A percentile compares a stretch with the other conserved stretches of the same genome.
Conservation (phyloP, 192 early-diverging fungal genomes). For the Coemansia sp. region DNA sequence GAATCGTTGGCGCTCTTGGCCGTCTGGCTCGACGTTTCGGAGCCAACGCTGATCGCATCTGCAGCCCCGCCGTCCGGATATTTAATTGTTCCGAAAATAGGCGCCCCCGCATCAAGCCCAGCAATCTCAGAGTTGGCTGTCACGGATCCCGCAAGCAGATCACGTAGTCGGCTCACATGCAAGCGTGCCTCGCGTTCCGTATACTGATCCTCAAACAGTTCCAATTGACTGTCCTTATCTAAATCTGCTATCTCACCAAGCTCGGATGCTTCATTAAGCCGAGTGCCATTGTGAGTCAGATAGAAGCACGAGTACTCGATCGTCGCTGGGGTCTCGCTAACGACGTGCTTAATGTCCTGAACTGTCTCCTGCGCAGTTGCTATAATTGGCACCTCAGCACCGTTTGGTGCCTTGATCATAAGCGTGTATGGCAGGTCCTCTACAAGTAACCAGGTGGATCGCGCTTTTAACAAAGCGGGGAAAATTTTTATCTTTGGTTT, state of each 20-base stretch:
- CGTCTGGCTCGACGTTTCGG: conserved; percentile 2
- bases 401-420: conserved; percentile 49
- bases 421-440: conserved; percentile 45
- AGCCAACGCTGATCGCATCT: not conserved
- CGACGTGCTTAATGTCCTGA: conserved; percentile 81
- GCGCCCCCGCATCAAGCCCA: conserved; percentile 72
- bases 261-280: conserved; percentile 75
- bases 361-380: conserved; percentile 73
- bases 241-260: conserved; percentile 66
- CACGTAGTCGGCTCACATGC: conserved; percentile 85
- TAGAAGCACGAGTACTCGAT: conserved; percentile 92
- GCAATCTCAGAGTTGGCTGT: conserved; percentile 35
- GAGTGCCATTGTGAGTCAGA: conserved; percentile 67
- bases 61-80: conserved; percentile 15
- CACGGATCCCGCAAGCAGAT: conserved; percentile 74
- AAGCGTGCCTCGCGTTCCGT: conserved; percentile 90
- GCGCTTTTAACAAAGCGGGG: not conserved
- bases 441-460: conserved; percentile 5
- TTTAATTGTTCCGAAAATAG: conserved; percentile 60
- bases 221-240: conserved; percentile 64
- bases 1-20: conserved; percentile 11
- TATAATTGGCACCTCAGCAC: conserved; percentile 28
- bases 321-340: conserved; percentile 83
- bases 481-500: not conserved
- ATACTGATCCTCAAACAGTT: conserved; percentile 76